A percentile compares a stretch with the other conserved stretches of the same genome.
phyloP scores from a whole-genome alignment of 2,329 filamentous ascomycete species.

The Penicillium frequentans region DNA sequence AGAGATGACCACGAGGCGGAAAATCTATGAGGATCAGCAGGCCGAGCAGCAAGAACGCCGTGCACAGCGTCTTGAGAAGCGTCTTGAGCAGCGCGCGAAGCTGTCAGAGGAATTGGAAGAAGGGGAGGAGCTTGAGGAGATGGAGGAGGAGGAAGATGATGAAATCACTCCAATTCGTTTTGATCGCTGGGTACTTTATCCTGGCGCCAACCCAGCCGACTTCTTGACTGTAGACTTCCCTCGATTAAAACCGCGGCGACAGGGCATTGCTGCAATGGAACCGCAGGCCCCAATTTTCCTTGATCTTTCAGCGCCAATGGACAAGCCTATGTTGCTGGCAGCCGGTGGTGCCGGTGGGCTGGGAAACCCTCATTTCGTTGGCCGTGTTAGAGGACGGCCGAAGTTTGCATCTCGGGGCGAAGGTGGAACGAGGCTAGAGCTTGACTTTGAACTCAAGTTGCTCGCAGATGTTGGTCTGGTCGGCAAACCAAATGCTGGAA shows the following conservation, averaged over 20 bases:
- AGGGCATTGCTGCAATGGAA: slow-evolving; percentile 63
- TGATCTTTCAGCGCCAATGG: slow-evolving; percentile 74
- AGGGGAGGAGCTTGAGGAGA: slow-evolving; percentile 5
- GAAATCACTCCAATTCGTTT: slow-evolving; percentile 48
- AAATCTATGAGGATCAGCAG: background rate
- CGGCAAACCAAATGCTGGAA: slow-evolving; percentile 92
- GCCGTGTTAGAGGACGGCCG: slow-evolving; percentile 70
- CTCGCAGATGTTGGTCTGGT: slow-evolving; percentile 94
- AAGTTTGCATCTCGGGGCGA: slow-evolving; percentile 89
- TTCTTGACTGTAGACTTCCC: slow-evolving; percentile 62
- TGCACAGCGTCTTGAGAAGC: slow-evolving; percentile 18
- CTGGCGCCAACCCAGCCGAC: slow-evolving; percentile 73
- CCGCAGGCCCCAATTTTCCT: slow-evolving; percentile 71
- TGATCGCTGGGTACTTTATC: slow-evolving; percentile 84
- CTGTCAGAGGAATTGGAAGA: background rate
- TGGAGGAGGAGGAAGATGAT: slow-evolving; percentile 12
- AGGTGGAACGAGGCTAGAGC: slow-evolving; percentile 70
- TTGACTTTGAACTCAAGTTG: slow-evolving; percentile 91
- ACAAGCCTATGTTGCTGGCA: slow-evolving; percentile 79
- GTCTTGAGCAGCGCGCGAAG: slow-evolving; percentile 7
- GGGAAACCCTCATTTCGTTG: slow-evolving; percentile 90
- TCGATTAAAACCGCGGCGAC: slow-evolving; percentile 55
- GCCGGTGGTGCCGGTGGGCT: slow-evolving; percentile 86
- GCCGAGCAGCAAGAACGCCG: background rate
- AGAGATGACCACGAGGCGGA: slow-evolving; percentile 49